Evolutionary conservation across 176 grass and related monocot species (phyloP), one percentile per base, ranked within the genome.

Genomic region (Oryza glaberrima): DNA sequence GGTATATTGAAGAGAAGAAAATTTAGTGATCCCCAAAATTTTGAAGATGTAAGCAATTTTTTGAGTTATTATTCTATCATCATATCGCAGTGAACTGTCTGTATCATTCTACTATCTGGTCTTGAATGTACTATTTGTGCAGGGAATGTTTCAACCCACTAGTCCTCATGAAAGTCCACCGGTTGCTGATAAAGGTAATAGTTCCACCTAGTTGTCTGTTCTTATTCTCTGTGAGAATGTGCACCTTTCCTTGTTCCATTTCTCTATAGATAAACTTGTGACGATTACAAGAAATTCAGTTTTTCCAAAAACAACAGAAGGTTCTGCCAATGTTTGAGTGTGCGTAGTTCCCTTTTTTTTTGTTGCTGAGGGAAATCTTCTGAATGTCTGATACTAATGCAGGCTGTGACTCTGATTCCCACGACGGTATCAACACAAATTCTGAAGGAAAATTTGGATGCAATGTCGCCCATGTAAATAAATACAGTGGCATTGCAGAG

Each of bases 381-480:
- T 75, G 16, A 67, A 34, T 87, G 48, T 83, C 26, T 86, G 60
- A 66, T 63, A 44, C 46, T 78, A 34, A 56, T 83, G 79, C 86
- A 94, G 93, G 77, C 61, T 30, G 35, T 2, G 45, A 40, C 68
- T 28, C 44, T 48, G 52, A 71, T 70, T 63, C 72, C 14, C 40
- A 80, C 58, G 60, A 87, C 35, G 82, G 45, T 73, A 45, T 44
- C 67, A 51, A 77, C 63, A 64, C 49, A 65, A 84, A 90, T 48
- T 34, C 73, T 67, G 83, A 88, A 72, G 83, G 80, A 35, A 94
- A 71, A 86, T 95, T 95, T 54, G 93, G 96, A 73, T 98, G 93
- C 80, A 78, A 94, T 71, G 76, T 98, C 81, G 92, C 96, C 19
- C 96, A 98, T 86, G 86, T 98, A 68, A 88, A 90, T 77, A 85